Conservation (phyloP, 257 asterid species). For the Lavandula angustifolia region DNA sequence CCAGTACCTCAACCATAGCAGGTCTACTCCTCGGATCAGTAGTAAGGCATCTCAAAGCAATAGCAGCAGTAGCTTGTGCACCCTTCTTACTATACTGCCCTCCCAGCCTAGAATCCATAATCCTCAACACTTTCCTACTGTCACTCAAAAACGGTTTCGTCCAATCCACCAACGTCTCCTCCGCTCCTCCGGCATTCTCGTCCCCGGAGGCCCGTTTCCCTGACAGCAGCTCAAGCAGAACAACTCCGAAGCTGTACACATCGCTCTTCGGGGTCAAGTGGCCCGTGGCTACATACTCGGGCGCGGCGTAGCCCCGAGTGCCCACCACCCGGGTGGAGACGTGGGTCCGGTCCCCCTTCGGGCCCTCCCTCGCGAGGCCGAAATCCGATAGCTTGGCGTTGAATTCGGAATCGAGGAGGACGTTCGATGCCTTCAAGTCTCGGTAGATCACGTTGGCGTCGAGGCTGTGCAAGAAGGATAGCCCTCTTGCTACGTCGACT, state of each 20-base stretch:
- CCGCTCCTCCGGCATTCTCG: constrained; percentile 53
- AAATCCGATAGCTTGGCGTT: constrained; percentile 60
- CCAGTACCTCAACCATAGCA: constrained; percentile 46
- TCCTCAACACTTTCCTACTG: constrained; percentile 49
- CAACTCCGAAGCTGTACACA: constrained; percentile 57
- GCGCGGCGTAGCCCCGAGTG: constrained; percentile 62
- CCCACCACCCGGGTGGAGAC: constrained; percentile 61
- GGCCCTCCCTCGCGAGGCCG: constrained; percentile 62
- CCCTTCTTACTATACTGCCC: constrained; percentile 60
- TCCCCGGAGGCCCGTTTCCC: constrained; percentile 61
- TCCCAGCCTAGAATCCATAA: constrained; percentile 59
- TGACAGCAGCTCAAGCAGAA: constrained; percentile 52
- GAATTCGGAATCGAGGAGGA: constrained; percentile 60
- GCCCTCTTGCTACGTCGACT: constrained; percentile 51
- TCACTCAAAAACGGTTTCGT: constrained; percentile 53
- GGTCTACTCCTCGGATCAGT: constrained; percentile 48
- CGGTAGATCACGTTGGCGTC: constrained; percentile 56
- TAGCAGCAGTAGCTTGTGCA: constrained; percentile 46
- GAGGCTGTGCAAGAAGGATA: constrained; percentile 51
- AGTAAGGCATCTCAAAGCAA: constrained; percentile 48
- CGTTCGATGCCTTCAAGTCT: constrained; percentile 57
- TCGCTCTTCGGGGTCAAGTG: constrained; percentile 56
- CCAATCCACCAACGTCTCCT: constrained; percentile 59
- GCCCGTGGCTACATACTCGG: constrained; percentile 60
- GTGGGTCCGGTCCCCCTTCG: constrained; percentile 54